Percentiles rank a stretch among this genome's conserved stretches.
Evolutionary conservation across 305 asterid species (phyloP).

Genomic region (Rubia peregrina): DNA sequence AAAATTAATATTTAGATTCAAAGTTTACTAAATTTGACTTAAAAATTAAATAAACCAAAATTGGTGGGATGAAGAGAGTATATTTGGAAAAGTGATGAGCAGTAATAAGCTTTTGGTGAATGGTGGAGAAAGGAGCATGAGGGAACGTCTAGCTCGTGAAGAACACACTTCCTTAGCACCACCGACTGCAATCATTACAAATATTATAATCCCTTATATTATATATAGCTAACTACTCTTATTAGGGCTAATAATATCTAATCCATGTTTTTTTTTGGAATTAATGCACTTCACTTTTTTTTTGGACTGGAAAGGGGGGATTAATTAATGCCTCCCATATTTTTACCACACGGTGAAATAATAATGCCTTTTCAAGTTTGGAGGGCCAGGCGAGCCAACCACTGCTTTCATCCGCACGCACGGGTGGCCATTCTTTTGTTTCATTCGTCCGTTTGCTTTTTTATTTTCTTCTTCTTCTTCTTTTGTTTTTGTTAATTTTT

Average conservation of each 20-base stretch:
- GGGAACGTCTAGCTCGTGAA: constrained; percentile 33
- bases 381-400: constrained; percentile 8
- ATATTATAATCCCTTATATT: background rate
- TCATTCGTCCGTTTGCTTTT: too few species aligned
- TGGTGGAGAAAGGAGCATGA: background rate
- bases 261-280: background rate
- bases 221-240: background rate
- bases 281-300: background rate
- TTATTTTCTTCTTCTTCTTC: too few species aligned
- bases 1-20: too few species aligned
- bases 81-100: background rate
- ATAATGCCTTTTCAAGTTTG: constrained; percentile 3
- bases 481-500: too few species aligned
- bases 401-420: constrained; percentile 3
- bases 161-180: constrained; percentile 52
- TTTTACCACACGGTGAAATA: constrained; percentile 6
- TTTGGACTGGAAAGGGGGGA: constrained; percentile 18
- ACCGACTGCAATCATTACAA: constrained; percentile 61
- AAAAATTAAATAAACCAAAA: too few species aligned
- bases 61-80: too few species aligned
- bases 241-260: constrained; percentile 1
- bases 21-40: too few species aligned
- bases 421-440: constrained; percentile 3
- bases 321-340: background rate
- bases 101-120: background rate